A percentile compares a stretch with the other conserved stretches of the same genome.
These are phyloP conservation scores for Nannochloropsis gaditana DNA, from an alignment of 108 stramenopile species.

Conservation along the genomic window DNA sequence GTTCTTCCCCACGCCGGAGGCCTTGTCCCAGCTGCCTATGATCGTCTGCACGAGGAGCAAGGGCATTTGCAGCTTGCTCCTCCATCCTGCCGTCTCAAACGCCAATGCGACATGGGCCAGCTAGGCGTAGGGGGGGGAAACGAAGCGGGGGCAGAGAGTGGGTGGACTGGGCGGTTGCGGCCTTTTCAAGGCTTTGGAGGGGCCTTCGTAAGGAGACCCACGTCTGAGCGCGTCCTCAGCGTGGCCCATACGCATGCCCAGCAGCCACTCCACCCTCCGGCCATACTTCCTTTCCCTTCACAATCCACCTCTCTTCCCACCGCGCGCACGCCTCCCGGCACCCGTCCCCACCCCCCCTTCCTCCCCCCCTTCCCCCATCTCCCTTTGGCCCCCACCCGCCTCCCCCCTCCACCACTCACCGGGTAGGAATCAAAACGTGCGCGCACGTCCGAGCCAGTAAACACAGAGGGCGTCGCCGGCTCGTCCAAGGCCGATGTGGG, in stretches of 20 bases:
- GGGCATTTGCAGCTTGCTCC: constrained; percentile 88
- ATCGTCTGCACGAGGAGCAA: constrained; percentile 91
- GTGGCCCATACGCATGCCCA: too few relatives aligned
- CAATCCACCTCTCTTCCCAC: too few relatives aligned
- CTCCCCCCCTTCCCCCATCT: not conserved
- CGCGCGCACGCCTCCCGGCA: not conserved
- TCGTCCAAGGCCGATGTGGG: too few relatives aligned
- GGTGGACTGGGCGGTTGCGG: not conserved
- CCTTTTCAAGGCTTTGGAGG: too few relatives aligned
- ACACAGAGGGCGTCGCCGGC: not conserved
- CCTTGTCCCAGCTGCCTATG: constrained; percentile 80
- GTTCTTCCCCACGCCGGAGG: constrained; percentile 71
- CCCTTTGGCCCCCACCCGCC: not conserved
- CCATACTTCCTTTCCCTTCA: too few relatives aligned
- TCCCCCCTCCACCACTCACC: not conserved
- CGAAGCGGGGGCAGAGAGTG: not conserved
- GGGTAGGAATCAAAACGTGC: not conserved
- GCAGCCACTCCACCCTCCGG: too few relatives aligned
- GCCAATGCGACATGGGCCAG: constrained; percentile 86
- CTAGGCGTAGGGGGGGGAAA: constrained; percentile 64
- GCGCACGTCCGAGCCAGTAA: not conserved
- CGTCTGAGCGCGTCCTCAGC: too few relatives aligned
- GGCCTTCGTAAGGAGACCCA: too few relatives aligned
- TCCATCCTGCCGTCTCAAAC: constrained; percentile 88
- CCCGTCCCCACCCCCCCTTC: not conserved